Base-by-base conservation (phyloP, 495 filamentous ascomycete genomes). In the Melanomma pulvis-pyrius region DNA sequence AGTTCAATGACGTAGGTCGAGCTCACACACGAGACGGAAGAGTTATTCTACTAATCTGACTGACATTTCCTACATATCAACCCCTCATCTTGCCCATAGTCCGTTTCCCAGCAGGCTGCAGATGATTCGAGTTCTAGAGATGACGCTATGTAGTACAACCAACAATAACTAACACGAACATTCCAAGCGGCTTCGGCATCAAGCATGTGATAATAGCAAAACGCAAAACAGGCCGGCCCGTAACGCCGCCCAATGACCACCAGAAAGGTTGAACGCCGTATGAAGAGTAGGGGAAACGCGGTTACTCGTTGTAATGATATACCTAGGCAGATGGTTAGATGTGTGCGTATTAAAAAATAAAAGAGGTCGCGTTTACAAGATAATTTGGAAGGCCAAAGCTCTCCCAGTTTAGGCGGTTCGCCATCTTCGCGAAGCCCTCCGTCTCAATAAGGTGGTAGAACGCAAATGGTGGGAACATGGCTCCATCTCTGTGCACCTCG, bases 371-470 rank as follows among this genome's bases (percentile, higher is more conserved):
- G 83, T 85, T 74, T 80, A 98, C 94, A 82, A 96, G 92, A 79
- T 98, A 98, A 81, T 98, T 96, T 34, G 94, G 94, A 71, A 98
- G 72, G 5, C 94, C 94, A 73, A 83, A 90, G 49, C 90, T 84
- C 58, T 86, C 80, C 86, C 93, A 97, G 21, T 92, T 92, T 72
- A 98, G 76, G 61, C 94, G 82, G 70, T 82, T 87, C 21, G 92
- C 93, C 94, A 98, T 98, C 79, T 93, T 97, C 15, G 96, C 93
- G 73, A 98, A 98, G 0, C 94, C 94, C 74, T 98, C 94, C 5
- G 96, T 98, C 80, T 98, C 94, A 67, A 98, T 93, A 28, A 98
- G 78, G 77, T 98, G 90, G 73, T 96, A 98, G 74, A 98, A 98
- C 2, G 93, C 78, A 75, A 98, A 98, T 0, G 94, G 84, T 19